Base-by-base conservation (phyloP, 306 rosid genomes). In the Acacia acuminata region DNA sequence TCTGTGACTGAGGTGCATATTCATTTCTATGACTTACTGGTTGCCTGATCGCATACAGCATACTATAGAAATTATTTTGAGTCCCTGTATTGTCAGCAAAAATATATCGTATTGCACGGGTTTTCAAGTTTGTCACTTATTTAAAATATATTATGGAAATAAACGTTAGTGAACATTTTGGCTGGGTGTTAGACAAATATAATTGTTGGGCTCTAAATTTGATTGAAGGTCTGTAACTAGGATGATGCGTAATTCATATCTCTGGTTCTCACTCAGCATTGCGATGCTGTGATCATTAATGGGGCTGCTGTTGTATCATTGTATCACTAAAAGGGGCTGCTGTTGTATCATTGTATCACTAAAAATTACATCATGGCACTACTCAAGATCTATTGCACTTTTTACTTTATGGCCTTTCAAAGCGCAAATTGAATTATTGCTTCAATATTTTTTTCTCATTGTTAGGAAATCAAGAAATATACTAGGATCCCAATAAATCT, bases 1-100 rank as follows among this genome's bases (percentile, higher is more conserved):
- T 84, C 99, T 79, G 69, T 96, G 77, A 88, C 88, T 80, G 97
- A 94, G 98, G 99, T 96, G 84, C 17, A 4, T 74, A 65, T 83
- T 66, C 32, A 43, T 71, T 72, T 40, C 30, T 61, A 68, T 61
- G 73, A 74, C 77, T 75, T 78, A 47, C 56, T 84, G 77, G 80
- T 74, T 75, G 63, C 2, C 14, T 36, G 72, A 71, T 75, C 77
- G 53, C 61, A 75, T 78, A 22, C 53, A 48, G 53, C 56, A 10
- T 38, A 16, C 64, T 42, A 14, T 30, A 24, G 45, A 19, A 73
- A 77, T 7, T 86, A 16, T 47, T 78, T 66, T 45, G n/a, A 42
- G 42, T 66, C 32, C 13, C 20, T 44, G 14, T 48, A 20, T 47
- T 40, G 68, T 66, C 19, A 32, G 48, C 30, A 65, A 71, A 71